A percentile compares a stretch with the other conserved stretches of the same genome.
Evolutionary conservation across 352 stramenopile genomes (phyloP).

Genomic region (Phytophthora pisi): DNA sequence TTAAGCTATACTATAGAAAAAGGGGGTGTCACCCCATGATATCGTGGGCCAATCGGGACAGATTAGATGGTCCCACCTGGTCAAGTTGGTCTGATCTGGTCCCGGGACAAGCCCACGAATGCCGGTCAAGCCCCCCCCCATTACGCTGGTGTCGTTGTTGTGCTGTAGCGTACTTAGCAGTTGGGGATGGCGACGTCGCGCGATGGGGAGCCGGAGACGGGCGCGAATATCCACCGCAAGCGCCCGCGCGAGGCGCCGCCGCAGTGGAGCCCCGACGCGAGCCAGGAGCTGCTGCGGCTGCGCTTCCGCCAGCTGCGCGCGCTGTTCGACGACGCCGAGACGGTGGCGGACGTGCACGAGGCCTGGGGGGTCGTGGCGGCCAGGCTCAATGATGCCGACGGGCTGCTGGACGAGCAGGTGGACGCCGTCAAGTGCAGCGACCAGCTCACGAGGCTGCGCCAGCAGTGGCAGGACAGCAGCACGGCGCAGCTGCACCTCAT

Average conservation of each 20-base stretch:
- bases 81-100: too few species aligned
- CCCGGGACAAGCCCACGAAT: too few species aligned
- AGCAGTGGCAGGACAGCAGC: constrained; percentile 32
- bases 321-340: constrained; percentile 36
- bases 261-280: constrained; percentile 19
- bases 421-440: constrained; percentile 33
- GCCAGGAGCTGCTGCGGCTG: constrained; percentile 33
- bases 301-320: constrained; percentile 19
- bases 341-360: constrained; percentile 38
- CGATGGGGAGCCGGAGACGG: constrained; percentile 1
- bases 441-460: constrained; percentile 28
- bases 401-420: not conserved
- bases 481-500: constrained; percentile 25
- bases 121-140: too few species aligned
- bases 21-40: too few species aligned
- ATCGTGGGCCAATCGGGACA: too few species aligned
- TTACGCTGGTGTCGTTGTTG: too few species aligned
- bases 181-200: constrained; percentile 7
- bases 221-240: constrained; percentile 37
- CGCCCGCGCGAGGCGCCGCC: constrained; percentile 5
- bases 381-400: constrained; percentile 1
- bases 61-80: too few species aligned
- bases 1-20: too few species aligned
- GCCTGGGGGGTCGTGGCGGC: constrained; percentile 32
- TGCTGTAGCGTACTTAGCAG: too few species aligned